Evolutionary conservation across 306 rosid species (phyloP).

Genomic region (Oxytropis ochrocephala): DNA sequence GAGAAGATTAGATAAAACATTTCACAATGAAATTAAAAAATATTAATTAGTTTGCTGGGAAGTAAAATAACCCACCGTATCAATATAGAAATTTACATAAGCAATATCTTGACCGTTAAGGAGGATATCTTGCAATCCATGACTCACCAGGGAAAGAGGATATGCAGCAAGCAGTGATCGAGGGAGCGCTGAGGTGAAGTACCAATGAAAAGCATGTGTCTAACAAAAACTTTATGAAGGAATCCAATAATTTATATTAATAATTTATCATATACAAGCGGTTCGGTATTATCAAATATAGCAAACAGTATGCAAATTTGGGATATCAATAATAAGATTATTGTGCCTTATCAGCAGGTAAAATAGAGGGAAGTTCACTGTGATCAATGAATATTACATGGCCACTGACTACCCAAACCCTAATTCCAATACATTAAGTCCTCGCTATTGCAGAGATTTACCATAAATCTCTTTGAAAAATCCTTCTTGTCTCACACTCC

Average conservation of each 20-base stretch:
- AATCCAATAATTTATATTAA: slow-evolving; percentile 15
- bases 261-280: slow-evolving; percentile 2
- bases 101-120: neutral
- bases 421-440: neutral
- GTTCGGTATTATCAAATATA: neutral
- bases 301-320: neutral
- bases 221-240: slow-evolving; percentile 45
- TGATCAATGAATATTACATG: neutral
- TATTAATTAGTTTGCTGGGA: neutral
- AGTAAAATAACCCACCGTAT: slow-evolving; percentile 8
- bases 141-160: slow-evolving; percentile 84
- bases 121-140: neutral
- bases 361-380: slow-evolving; percentile 4
- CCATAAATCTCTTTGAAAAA: neutral
- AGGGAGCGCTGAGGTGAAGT: slow-evolving; percentile 91
- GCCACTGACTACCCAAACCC: neutral
- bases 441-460: neutral
- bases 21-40: neutral
- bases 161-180: slow-evolving; percentile 83
- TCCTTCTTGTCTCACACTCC: neutral
- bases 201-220: slow-evolving; percentile 87
- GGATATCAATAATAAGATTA: neutral
- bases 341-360: neutral
- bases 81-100: neutral
- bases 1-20: neutral